phyloP scores from a whole-genome alignment of 805 yeast genomes.

The Saturnispora zaruensis region DNA sequence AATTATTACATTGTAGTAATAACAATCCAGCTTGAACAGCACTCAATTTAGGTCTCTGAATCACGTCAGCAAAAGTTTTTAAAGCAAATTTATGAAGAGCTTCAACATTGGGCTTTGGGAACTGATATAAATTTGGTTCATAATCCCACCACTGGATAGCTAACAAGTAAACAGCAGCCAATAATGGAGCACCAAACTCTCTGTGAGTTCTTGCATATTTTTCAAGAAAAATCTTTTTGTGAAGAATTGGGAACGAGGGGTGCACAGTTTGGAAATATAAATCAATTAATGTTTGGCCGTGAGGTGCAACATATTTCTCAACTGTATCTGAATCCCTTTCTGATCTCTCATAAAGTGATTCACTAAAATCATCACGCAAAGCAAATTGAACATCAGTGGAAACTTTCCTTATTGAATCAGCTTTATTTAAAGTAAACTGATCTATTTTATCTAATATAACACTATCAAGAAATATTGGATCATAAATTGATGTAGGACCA shows the following conservation, averaged over 20 bases:
- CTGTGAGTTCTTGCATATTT: slow-evolving; percentile 86
- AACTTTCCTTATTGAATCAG: slow-evolving; percentile 68
- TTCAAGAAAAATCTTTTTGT: slow-evolving; percentile 84
- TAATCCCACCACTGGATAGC: slow-evolving; percentile 95
- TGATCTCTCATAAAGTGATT: slow-evolving; percentile 56
- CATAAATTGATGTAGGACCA: slow-evolving; percentile 84
- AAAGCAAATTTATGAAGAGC: slow-evolving; percentile 63
- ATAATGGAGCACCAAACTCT: slow-evolving; percentile 82
- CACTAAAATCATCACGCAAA: slow-evolving; percentile 71
- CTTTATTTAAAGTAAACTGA: slow-evolving; percentile 65
- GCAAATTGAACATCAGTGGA: slow-evolving; percentile 69
- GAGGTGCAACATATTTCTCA: slow-evolving; percentile 83
- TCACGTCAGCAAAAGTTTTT: slow-evolving; percentile 56
- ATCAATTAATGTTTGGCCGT: slow-evolving; percentile 74
- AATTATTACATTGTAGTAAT: slow-evolving; percentile 51
- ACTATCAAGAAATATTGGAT: slow-evolving; percentile 55
- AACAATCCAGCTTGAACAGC: slow-evolving; percentile 86
- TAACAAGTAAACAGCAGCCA: slow-evolving; percentile 83
- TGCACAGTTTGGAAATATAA: slow-evolving; percentile 80
- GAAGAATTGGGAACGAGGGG: slow-evolving; percentile 85
- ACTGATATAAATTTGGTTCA: slow-evolving; percentile 65
- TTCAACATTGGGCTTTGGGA: slow-evolving; percentile 70
- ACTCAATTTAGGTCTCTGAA: slow-evolving; percentile 81
- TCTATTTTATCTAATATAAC: slow-evolving; percentile 63
- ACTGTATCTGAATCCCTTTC: slow-evolving; percentile 75